Conservation (phyloP, 805 yeast species). For the Lipomyces yamadae region DNA sequence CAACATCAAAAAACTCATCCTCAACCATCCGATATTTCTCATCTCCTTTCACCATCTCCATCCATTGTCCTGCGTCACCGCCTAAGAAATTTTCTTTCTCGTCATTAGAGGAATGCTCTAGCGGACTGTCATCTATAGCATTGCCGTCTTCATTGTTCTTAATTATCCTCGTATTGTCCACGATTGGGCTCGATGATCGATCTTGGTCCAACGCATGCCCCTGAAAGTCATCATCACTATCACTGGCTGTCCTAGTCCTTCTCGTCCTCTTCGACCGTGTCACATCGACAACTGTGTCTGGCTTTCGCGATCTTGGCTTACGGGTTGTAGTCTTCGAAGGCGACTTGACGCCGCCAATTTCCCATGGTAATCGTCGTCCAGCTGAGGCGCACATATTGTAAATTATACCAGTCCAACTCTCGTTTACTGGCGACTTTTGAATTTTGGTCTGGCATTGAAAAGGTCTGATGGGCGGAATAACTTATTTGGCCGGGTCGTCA, state of each 20-base stretch:
- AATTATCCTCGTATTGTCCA: neutral
- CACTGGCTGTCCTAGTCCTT: neutral
- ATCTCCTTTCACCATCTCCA: constrained; percentile 23
- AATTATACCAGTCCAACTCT: neutral
- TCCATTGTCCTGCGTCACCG: neutral
- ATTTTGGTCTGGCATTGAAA: no score
- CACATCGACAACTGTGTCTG: neutral
- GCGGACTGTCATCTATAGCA: neutral
- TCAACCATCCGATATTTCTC: constrained; percentile 31
- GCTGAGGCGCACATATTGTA: neutral
- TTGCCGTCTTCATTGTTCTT: neutral
- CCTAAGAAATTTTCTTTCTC: neutral
- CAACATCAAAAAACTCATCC: constrained; percentile 30
- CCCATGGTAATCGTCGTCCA: constrained; percentile 2
- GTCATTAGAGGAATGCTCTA: neutral
- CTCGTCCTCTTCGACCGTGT: neutral
- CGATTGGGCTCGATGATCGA: neutral
- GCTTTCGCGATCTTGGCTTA: neutral
- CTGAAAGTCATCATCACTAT: neutral
- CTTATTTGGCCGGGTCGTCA: no score
- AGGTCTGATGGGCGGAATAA: no score
- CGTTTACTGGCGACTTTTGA: neutral
- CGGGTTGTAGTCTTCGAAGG: neutral
- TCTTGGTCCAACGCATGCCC: neutral
- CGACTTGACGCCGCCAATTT: neutral